Evolutionary conservation across 169 alveolate species (phyloP), one percentile per base, ranked within the genome.

Genomic region (Plasmodium sp.): DNA sequence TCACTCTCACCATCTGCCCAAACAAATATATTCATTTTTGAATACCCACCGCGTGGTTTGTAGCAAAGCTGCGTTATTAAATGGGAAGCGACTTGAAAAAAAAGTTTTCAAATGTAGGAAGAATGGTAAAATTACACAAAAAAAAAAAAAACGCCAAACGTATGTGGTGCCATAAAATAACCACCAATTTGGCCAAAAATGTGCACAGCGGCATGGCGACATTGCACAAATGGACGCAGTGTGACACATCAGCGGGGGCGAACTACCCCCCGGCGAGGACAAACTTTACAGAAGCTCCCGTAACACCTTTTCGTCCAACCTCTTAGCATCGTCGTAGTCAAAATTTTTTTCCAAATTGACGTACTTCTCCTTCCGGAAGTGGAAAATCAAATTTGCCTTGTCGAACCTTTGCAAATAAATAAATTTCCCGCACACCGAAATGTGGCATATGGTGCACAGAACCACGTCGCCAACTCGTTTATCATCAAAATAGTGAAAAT

Each of bases 381-480:
- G 90, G 36, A 58, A 88, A 43, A 88, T 88, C 58, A 88, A 77
- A 79, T 88, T 88, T 79, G 62, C 71, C 33, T 31, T 79, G 51
- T 88, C 94, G 72, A 79, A 88, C 34, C 94, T 34, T 22, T 88
- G 83, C 82, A 88, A 58, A 80, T 88, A 88, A 22, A 88, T 12
- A 88, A 79, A 88, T 88, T 88, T 88, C 22, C 94, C 94, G 48
- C 94, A 88, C 36, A 62, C 34, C 18, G 94, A 88, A 79, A 88
- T 88, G 45, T 88, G 83, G 48, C 94, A 58, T 62, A 88, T 80
- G 5, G 62, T 88, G 39, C 94, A 88, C 34, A 88, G 54, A 33
- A 88, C 94, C 31, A 79, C 45, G 62, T 88, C 94, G 7, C 94
- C 94, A n/a, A 88, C 72, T 58, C 81, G 58, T 88, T 88, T 88